A percentile compares a stretch with the other conserved stretches of the same genome.
phyloP scores from a whole-genome alignment of 2,329 filamentous ascomycete genomes.

The Calonectria pseudoturangicola region DNA sequence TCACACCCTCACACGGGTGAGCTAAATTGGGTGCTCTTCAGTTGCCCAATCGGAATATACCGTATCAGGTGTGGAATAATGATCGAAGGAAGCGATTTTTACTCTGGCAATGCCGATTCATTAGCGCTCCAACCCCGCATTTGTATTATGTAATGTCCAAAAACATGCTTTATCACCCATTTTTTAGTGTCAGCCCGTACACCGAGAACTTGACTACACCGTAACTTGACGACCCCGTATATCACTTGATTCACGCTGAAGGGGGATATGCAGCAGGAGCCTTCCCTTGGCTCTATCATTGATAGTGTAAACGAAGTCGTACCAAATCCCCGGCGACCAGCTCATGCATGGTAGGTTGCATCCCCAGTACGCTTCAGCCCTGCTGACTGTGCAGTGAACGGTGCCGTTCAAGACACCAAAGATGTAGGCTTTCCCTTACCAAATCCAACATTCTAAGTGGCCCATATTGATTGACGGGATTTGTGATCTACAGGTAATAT shows the following conservation, averaged over 20 bases:
- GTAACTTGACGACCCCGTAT: not conserved
- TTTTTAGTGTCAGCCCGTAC: not conserved
- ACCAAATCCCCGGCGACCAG: constrained; percentile 1
- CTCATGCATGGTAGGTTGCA: constrained; percentile 8
- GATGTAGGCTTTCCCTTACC: not conserved
- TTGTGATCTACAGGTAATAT: not conserved
- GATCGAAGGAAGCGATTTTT: not conserved
- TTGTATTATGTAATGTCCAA: constrained; percentile 14
- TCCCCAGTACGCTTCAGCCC: not conserved
- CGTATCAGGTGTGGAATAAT: not conserved
- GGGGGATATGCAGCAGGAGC: constrained; percentile 16
- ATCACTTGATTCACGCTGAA: not conserved
- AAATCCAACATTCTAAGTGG: not conserved
- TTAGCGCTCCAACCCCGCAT: constrained; percentile 5
- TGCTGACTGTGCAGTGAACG: constrained; percentile 3
- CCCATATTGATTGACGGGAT: not conserved
- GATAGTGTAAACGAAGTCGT: constrained; percentile 9
- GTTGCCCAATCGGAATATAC: too few species aligned
- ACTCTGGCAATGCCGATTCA: too few species aligned
- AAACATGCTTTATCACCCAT: not conserved
- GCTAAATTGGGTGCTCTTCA: too few species aligned
- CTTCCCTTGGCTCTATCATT: not conserved
- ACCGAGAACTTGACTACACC: not conserved
- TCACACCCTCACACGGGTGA: too few species aligned
- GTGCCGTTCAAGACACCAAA: constrained; percentile 15